Percentiles rank a stretch among this genome's conserved stretches.
Evolutionary conservation across 1,284 basidiomycete species (phyloP).

Genomic region (Puccinia hordei): DNA sequence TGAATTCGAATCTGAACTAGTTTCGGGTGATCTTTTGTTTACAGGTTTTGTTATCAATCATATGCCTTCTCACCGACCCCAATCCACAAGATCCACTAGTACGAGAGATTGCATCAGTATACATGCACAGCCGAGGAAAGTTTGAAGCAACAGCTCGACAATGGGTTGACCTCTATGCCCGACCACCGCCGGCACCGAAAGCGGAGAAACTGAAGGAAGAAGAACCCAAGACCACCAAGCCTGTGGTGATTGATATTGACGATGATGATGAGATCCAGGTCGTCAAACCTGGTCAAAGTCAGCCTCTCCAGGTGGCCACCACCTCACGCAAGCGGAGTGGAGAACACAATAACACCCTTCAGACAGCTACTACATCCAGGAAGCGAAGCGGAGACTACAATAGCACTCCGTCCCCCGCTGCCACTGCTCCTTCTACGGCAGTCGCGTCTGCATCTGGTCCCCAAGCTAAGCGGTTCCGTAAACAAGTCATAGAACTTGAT

Average conservation of each 20-base stretch:
- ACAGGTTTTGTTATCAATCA: slow-evolving; percentile 37
- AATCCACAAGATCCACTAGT: slow-evolving; percentile 33
- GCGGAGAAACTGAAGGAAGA: neutral
- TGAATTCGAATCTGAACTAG: neutral
- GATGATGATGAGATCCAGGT: slow-evolving; percentile 9
- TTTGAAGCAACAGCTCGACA: slow-evolving; percentile 25
- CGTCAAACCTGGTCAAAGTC: neutral
- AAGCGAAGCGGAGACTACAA: slow-evolving; percentile 4
- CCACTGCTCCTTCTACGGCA: neutral
- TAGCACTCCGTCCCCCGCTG: neutral
- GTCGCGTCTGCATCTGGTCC: neutral
- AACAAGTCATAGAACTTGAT: slow-evolving; percentile 14
- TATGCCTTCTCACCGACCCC: slow-evolving; percentile 31
- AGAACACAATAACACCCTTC: neutral
- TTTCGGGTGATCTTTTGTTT: neutral
- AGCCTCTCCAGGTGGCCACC: neutral
- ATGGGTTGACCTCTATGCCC: slow-evolving; percentile 26
- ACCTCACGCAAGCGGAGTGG: neutral
- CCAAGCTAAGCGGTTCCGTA: neutral
- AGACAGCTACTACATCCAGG: neutral
- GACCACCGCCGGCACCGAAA: neutral
- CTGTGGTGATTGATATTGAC: neutral
- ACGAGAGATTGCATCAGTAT: slow-evolving; percentile 22
- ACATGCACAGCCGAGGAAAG: neutral
- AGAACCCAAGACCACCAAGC: neutral